These are phyloP conservation scores for Symbiodinium natans DNA, from an alignment of 73 alveolate species.

Conservation along the genomic window DNA sequence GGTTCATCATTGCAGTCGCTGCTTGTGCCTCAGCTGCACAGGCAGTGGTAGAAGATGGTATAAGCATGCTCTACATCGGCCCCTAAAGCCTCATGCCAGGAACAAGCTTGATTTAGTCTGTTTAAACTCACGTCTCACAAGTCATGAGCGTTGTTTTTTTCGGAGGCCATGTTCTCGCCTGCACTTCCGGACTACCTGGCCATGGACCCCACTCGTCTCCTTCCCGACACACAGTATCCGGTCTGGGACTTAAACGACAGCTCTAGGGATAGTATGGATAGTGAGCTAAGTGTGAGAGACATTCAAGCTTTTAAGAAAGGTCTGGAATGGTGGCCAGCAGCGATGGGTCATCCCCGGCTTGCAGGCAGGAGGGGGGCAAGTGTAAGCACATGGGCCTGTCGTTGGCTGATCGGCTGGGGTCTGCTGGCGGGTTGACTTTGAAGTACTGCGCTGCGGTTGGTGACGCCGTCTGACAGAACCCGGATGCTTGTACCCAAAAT, in stretches of 20 bases:
- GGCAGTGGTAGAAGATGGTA: no score
- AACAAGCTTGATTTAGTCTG: background rate
- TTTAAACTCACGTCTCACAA: background rate
- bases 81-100: no score
- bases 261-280: background rate
- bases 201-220: constrained; percentile 88
- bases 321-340: constrained; percentile 5
- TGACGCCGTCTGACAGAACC: no score
- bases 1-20: no score
- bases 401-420: no score
- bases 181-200: constrained; percentile 81
- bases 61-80: no score
- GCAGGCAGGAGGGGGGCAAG: background rate
- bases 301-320: no score
- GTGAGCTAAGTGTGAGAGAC: background rate
- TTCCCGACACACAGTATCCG: constrained; percentile 77
- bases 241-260: background rate
- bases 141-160: background rate
- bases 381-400: no score
- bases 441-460: no score
- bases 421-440: no score
- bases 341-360: constrained; percentile 49
- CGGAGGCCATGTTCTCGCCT: constrained; percentile 68
- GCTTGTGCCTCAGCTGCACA: no score
- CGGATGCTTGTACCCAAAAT: no score